phyloP scores from a whole-genome alignment of 306 rosid species.

The Acmispon strigosus region DNA sequence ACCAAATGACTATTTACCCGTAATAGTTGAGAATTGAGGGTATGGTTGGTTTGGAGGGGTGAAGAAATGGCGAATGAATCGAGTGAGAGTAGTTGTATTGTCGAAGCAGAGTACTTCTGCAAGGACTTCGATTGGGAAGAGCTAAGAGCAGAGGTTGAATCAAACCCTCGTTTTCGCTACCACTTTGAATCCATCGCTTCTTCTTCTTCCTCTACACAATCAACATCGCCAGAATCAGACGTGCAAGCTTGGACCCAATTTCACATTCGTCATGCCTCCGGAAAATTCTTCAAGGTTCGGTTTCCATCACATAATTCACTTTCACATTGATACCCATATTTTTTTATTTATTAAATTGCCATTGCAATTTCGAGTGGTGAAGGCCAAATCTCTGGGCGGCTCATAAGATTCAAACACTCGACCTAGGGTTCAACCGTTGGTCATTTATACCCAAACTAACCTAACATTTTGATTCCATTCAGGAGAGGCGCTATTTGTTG shows the following conservation, averaged over 20 bases:
- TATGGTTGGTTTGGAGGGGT: too few species aligned
- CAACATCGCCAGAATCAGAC: conserved; percentile 26
- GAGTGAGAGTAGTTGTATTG: conserved; percentile 14
- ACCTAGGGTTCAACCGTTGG: too few species aligned
- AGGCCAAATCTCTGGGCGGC: too few species aligned
- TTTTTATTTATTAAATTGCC: too few species aligned
- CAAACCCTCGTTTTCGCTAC: conserved; percentile 41
- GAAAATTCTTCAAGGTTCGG: conserved; percentile 83
- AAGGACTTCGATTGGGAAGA: conserved; percentile 86
- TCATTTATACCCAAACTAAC: not conserved
- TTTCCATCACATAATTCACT: not conserved
- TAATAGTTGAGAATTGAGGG: too few species aligned
- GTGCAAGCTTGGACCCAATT: conserved; percentile 70
- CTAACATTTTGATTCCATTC: not conserved
- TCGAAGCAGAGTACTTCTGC: conserved; percentile 42
- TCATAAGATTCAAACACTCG: too few species aligned
- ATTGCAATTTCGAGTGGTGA: too few species aligned
- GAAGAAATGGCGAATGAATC: too few species aligned
- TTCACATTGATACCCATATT: not conserved
- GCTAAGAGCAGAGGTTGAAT: conserved; percentile 51
- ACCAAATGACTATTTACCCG: too few species aligned
- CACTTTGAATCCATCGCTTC: conserved; percentile 34
- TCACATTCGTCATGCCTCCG: conserved; percentile 82
- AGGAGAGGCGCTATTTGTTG: conserved; percentile 85
- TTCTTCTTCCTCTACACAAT: not conserved